Percentiles rank a stretch among this genome's conserved stretches.
These are phyloP conservation scores for Telopea speciosissima DNA, from an alignment of 177 flowering plant species.

Conservation along the genomic window DNA sequence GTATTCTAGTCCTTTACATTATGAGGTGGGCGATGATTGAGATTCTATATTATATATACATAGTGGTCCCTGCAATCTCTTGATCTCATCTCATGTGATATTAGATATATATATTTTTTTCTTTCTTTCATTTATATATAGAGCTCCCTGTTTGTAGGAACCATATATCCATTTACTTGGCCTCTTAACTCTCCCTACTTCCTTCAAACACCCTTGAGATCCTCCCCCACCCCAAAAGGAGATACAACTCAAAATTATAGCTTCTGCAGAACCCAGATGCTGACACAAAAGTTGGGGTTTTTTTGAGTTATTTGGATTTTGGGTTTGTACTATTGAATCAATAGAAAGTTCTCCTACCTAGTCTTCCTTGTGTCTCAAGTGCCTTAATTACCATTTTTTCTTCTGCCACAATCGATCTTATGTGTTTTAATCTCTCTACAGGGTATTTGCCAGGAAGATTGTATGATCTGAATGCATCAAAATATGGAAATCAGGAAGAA, in stretches of 20 bases:
- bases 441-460: constrained; percentile 80
- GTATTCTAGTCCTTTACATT: too few species aligned
- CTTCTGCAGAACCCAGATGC: neutral
- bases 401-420: neutral
- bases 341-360: neutral
- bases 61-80: too few species aligned
- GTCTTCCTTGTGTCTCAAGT: neutral
- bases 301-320: neutral
- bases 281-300: too few species aligned
- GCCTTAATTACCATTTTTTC: neutral
- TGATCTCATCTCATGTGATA: too few species aligned
- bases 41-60: too few species aligned
- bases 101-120: too few species aligned
- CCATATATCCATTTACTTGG: too few species aligned
- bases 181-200: neutral
- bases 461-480: constrained; percentile 66
- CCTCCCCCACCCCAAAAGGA: neutral
- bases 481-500: constrained; percentile 47
- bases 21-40: too few species aligned
- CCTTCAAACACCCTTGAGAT: neutral
- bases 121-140: too few species aligned
- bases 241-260: neutral
- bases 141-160: too few species aligned
- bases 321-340: neutral
- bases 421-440: constrained; percentile 15